Evolutionary conservation across 1,284 basidiomycete genomes (phyloP), one percentile per base, ranked within the genome.

Genomic region (Meira nashicola): DNA sequence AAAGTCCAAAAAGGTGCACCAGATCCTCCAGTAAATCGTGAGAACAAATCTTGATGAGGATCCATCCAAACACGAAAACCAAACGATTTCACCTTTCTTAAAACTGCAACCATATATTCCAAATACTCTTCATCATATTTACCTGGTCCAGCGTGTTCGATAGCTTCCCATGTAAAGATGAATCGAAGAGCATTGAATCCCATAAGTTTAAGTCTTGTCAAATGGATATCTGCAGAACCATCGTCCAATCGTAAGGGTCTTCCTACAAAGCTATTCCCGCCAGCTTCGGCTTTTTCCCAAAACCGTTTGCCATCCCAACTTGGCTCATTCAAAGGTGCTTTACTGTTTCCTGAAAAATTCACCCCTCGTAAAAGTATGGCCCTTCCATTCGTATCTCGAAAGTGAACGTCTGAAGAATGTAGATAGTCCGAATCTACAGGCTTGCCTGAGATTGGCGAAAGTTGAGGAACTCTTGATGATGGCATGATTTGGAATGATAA

Each of bases 11-110:
- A 89, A 0, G 94, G 94, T 0, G 94, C 94, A 11, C 94, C 94
- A 0, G 91, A 95, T 7, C 94, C 94, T 21, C 94, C 93, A 5
- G 90, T 89, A 81, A 93, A 96, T 41, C 94, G 89, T 1, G 93
- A 96, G 90, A 94, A 97, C 39, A 86, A 85, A 76, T 98, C 94
- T 80, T 97, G 94, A 80, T 98, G 94, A 5, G 94, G 93, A 77
- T 97, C 92, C 84, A 98, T 87, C 79, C 86, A 95, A 5, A 97
- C 80, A 66, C 85, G 86, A 80, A 98, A 97, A n/a, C 94, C 94
- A 74, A 89, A 89, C 59, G 91, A 86, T 76, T 93, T 93, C 82
- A 91, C 91, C 79, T 92, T 93, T 46, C 85, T 83, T 15, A 97
- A 82, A 0, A 95, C 89, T 17, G 84, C 84, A 21, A 97, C 84